A percentile compares a stretch with the other conserved stretches of the same genome.
These are phyloP conservation scores for Huntiella decipiens DNA, from an alignment of 2,329 filamentous ascomycete genomes.

Conservation along the genomic window DNA sequence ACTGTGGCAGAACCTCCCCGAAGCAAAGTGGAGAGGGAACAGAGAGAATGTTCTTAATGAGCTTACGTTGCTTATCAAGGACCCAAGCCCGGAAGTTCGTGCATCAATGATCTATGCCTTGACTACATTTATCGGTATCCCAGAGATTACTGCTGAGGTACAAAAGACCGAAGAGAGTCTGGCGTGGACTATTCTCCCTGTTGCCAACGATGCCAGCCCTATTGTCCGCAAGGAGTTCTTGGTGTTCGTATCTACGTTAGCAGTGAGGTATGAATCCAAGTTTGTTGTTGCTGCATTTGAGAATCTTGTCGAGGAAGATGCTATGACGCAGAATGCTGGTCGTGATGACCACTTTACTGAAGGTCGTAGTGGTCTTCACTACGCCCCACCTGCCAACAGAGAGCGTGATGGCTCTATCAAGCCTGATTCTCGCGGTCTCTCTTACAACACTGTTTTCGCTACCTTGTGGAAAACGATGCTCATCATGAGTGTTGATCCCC, in stretches of 20 bases:
- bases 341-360: slow-evolving; percentile 30
- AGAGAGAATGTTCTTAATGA: slow-evolving; percentile 67
- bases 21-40: slow-evolving; percentile 94
- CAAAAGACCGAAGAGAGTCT: slow-evolving; percentile 80
- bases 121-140: slow-evolving; percentile 85
- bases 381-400: slow-evolving; percentile 35
- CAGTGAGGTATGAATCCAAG: slow-evolving; percentile 76
- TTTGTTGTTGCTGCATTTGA: slow-evolving; percentile 86
- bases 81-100: slow-evolving; percentile 79
- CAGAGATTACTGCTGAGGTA: slow-evolving; percentile 78
- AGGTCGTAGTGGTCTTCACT: slow-evolving; percentile 42
- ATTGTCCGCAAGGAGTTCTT: slow-evolving; percentile 86
- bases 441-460: slow-evolving; percentile 78
- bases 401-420: slow-evolving; percentile 40
- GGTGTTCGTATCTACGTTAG: slow-evolving; percentile 83
- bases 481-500: slow-evolving; percentile 80
- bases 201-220: slow-evolving; percentile 85
- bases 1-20: slow-evolving; percentile 75
- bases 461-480: slow-evolving; percentile 88
- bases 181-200: slow-evolving; percentile 71
- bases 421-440: slow-evolving; percentile 38
- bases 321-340: slow-evolving; percentile 40
- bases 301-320: slow-evolving; percentile 67
- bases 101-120: slow-evolving; percentile 86
- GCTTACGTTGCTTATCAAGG: slow-evolving; percentile 61